phyloP scores from a whole-genome alignment of 495 filamentous ascomycete species.

The Extremus antarcticus region DNA sequence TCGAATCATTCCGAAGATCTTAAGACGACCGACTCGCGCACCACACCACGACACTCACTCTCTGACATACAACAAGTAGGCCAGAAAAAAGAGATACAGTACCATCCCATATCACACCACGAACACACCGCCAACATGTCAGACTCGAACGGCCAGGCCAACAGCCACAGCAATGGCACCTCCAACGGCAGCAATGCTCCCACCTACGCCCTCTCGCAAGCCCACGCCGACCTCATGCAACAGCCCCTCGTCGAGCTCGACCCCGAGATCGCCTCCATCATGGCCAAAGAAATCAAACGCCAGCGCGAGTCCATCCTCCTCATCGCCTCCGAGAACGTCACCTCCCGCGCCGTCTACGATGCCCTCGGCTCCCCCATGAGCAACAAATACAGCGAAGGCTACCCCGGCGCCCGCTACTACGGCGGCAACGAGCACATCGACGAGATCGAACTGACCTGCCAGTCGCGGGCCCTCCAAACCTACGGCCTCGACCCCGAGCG shows the following conservation, averaged over 20 bases:
- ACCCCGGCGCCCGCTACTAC: constrained; percentile 97
- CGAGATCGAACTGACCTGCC: constrained; percentile 88
- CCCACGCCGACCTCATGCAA: constrained; percentile 89
- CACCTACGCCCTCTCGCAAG: constrained; percentile 75
- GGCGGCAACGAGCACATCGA: constrained; percentile 99
- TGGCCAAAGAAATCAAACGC: constrained; percentile 94
- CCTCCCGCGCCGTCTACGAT: constrained; percentile 80
- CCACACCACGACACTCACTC: neutral
- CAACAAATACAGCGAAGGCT: constrained; percentile 99
- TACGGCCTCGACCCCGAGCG: constrained; percentile 77
- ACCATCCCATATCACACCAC: too few species aligned
- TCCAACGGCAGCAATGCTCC: neutral
- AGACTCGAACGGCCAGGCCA: constrained; percentile 1
- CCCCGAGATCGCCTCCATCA: constrained; percentile 85
- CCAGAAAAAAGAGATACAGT: too few species aligned
- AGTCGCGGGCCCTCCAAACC: constrained; percentile 84
- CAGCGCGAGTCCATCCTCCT: constrained; percentile 97
- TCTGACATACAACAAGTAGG: neutral
- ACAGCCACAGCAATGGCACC: constrained; percentile 15
- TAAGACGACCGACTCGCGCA: neutral
- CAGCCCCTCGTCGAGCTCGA: constrained; percentile 72
- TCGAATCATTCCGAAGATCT: neutral
- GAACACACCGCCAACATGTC: constrained; percentile 2
- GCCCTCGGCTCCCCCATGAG: constrained; percentile 84
- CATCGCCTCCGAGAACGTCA: constrained; percentile 91